Evolutionary conservation across 148 eudicot genomes (phyloP).

Genomic region (Rhododendron vialii): DNA sequence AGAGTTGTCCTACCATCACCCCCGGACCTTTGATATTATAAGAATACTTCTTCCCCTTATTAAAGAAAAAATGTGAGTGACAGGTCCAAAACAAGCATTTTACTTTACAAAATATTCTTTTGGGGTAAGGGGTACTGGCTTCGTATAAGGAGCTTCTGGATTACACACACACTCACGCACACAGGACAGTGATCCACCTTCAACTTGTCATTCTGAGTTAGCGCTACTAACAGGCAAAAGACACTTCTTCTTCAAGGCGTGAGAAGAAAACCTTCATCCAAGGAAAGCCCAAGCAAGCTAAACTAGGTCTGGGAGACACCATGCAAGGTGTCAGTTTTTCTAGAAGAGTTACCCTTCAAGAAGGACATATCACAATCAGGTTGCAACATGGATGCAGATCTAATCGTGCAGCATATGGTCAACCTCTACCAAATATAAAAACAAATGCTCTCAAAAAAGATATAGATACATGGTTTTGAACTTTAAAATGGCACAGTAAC

Average conservation of each 20-base stretch:
- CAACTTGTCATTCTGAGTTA: neutral
- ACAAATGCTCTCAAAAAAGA: too few species aligned
- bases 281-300: neutral
- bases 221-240: neutral
- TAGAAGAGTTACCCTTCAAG: neutral
- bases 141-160: neutral
- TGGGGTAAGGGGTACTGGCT: neutral
- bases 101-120: too few species aligned
- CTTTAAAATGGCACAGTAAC: neutral
- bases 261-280: neutral
- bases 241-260: neutral
- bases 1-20: neutral
- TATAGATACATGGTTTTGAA: too few species aligned
- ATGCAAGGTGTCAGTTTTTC: too few species aligned
- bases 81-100: neutral
- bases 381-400: neutral
- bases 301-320: too few species aligned
- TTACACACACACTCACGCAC: neutral
- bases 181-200: neutral
- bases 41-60: neutral
- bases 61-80: neutral
- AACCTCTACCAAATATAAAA: neutral
- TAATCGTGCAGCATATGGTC: neutral
- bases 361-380: neutral
- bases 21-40: neutral